These are phyloP conservation scores for Populus davidiana DNA, from an alignment of 345 rosid genomes.

Conservation along the genomic window DNA sequence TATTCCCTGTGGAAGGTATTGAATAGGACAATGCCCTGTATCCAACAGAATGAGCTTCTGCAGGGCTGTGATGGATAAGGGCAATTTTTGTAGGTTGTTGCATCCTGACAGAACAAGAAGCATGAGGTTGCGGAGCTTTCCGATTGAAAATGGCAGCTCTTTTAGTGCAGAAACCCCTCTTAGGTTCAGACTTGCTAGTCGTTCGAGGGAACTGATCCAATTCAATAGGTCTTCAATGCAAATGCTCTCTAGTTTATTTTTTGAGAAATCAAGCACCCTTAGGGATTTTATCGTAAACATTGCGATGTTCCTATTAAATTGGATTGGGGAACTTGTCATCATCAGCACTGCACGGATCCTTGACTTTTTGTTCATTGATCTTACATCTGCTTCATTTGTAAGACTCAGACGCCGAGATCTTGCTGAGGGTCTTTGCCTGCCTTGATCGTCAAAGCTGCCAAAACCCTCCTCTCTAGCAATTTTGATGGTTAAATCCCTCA, in stretches of 20 bases:
- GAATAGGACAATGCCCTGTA: not conserved
- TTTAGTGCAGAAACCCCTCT: not conserved
- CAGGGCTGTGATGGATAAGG: not conserved
- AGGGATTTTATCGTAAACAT: not conserved
- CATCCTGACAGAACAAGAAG: conserved; percentile 1
- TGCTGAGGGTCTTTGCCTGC: conserved; percentile 2
- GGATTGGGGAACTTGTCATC: conserved; percentile 5
- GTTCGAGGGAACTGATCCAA: conserved; percentile 4
- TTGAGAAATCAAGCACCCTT: conserved; percentile 10
- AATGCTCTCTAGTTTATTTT: not conserved
- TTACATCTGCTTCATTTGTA: not conserved
- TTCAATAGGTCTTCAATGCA: not conserved
- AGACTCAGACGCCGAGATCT: not conserved
- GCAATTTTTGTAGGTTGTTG: not conserved
- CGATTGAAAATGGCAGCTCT: conserved; percentile 4
- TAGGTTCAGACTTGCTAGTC: not conserved
- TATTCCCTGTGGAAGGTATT: not conserved
- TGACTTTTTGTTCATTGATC: not conserved
- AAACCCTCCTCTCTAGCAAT: conserved; percentile 4
- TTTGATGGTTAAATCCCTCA: conserved; percentile 3
- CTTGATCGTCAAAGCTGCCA: conserved; percentile 6
- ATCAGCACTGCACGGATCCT: not conserved
- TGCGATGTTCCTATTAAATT: not conserved
- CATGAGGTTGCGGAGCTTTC: conserved; percentile 5
- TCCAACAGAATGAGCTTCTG: conserved; percentile 7